Base-by-base conservation (phyloP, 1,284 basidiomycete genomes). In the Thecaphora frezii region DNA sequence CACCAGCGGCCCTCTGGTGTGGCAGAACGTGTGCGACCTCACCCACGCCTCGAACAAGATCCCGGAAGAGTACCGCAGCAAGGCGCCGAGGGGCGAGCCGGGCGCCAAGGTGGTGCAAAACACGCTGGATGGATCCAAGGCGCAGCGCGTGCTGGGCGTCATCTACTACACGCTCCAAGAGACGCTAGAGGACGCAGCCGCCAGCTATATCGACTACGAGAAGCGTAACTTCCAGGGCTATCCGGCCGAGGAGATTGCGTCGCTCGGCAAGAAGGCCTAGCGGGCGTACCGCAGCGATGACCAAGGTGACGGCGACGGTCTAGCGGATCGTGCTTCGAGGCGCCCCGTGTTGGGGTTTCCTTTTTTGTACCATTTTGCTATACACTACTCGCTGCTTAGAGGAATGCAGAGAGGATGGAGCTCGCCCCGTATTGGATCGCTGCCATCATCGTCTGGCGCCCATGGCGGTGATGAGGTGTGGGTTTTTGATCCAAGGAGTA, bases 81-180 rank as follows among this genome's bases (percentile, higher is more conserved):
- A 66, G 9, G 53, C 61, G 1, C 73, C 76, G 37, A 53, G 60
- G 22, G 76, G 74, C 19, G 50, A 65, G 46, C 51, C 49, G 22
- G 70, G 71, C 16, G 46, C 52, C n/a, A 59, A 46, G 37, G 52
- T 69, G 36, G 58, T 58, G 37, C 73, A 73, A 57, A 71, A 71
- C 61, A 54, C 49, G 38, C 65, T 73, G 23, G 69, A 76, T 42
- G 60, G 69, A 3, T 66, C 62, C 46, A 85, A 85, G 58, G 81
- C 80, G 7, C 74, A 79, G 47, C 77, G 77, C 14, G 77, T 83
- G 23, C 78, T 86, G 1, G 83, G 82, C 2, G 59, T 85, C 39
- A 79, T 81, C 54, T 85, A 83, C 66, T 78, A 81, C 23, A 68
- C 78, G 5, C 78, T 85, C 33, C 79, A 81, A 49, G 79, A 84